Evolutionary conservation across 163 green algal species (phyloP).

Genomic region (Volvox carteri): DNA sequence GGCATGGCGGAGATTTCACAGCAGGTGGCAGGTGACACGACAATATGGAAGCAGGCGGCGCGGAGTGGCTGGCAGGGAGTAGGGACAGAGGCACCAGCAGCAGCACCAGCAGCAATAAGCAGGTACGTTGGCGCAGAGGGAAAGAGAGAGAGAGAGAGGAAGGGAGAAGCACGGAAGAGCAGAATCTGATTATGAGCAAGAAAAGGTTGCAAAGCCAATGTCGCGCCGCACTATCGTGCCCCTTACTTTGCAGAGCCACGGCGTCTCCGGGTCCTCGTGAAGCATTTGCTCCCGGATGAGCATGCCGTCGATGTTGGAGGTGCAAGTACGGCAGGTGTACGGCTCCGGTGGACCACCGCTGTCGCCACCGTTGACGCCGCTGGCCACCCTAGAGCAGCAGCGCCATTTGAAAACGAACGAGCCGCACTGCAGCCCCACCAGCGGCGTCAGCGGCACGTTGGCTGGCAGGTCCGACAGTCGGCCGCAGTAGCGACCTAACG

Average conservation of each 20-base stretch:
- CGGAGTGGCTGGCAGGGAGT: no score
- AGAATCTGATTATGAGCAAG: no score
- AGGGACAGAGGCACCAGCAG: no score
- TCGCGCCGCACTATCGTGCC: no score
- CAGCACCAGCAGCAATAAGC: no score
- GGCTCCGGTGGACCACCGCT: background rate
- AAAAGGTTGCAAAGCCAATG: no score
- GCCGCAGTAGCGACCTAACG: slow-evolving; percentile 54
- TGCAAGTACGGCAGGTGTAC: background rate
- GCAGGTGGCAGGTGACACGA: no score
- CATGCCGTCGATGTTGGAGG: slow-evolving; percentile 24
- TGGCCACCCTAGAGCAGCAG: background rate
- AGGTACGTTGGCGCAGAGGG: no score
- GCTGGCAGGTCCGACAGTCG: slow-evolving; percentile 1
- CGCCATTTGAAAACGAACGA: slow-evolving; percentile 45
- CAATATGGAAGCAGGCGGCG: no score
- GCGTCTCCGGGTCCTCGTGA: slow-evolving; percentile 52
- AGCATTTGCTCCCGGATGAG: slow-evolving; percentile 52
- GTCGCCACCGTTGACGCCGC: background rate
- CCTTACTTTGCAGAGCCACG: slow-evolving; percentile 52
- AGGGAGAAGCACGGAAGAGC: no score
- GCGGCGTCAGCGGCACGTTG: background rate
- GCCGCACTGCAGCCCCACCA: slow-evolving; percentile 38
- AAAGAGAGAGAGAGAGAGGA: no score
- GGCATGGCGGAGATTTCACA: background rate